Base-by-base conservation (phyloP, 2,329 filamentous ascomycete species). In the Penicillium sp. region DNA sequence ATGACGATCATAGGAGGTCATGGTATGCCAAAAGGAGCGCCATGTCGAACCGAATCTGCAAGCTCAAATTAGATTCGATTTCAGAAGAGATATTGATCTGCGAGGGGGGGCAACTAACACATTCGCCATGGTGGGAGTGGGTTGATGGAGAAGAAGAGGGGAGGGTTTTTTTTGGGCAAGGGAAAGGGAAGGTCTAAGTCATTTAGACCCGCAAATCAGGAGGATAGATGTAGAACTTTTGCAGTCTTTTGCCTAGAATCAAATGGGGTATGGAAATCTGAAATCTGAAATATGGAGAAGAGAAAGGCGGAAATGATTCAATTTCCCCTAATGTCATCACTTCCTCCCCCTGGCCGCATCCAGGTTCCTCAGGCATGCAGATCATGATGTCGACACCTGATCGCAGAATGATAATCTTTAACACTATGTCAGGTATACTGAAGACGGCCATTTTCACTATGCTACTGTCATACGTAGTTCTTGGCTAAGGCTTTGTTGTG, bases 1-100 rank as follows among this genome's bases (percentile, higher is more conserved):
- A 80, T 99, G 87, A 61, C 95, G 96, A 80, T 87, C 83, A 70
- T 88, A 84, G 63, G 86, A 88, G 73, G 86, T 89, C 84, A 90
- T 95, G 67, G 90, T 87, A 83, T 98, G 95, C 95, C 95, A 99
- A 80, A 99, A 93, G 61, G 90, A 90, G 78, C 90, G 90, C 78
- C 95, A 90, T 77, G 89, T 86, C 68, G 84, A 84, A 68, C 86
- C 83, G 71, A 93, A 76, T 70, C 88, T 88, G 65, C 44, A 21
- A n/a, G 11, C 19, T 21, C 8, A 19, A 10, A 31, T 54, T 48
- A 49, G 44, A 33, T 37, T 16, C 11, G 13, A 21, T 44, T 25
- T 11, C 21, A 21, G 23, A 5, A 23, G 19, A 42, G 39, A 10
- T 21, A 21, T 14, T 43, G 42, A 53, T 42, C 54, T 52, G 58